A percentile compares a stretch with the other conserved stretches of the same genome.
Evolutionary conservation across 352 stramenopile species (phyloP).

Genomic region (Pilasporangium apinafurcum): DNA sequence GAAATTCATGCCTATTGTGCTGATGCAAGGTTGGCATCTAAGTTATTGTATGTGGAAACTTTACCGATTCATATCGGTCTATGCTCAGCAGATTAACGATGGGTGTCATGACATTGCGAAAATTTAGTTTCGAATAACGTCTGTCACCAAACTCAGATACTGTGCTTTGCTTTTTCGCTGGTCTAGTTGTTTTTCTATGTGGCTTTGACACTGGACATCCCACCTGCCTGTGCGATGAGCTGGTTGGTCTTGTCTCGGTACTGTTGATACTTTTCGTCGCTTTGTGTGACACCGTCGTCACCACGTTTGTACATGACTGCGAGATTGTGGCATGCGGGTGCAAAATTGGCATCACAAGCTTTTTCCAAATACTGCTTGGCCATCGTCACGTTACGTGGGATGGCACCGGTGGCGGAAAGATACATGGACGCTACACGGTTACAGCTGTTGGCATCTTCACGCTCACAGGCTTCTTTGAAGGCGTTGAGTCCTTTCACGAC

Average conservation of each 20-base stretch:
- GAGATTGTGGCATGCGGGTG: conserved; percentile 83
- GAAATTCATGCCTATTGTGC: too few relatives aligned
- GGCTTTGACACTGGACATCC: conserved; percentile 34
- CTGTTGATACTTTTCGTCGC: conserved; percentile 60
- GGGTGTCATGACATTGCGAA: too few relatives aligned
- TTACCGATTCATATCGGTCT: too few relatives aligned
- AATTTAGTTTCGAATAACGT: too few relatives aligned
- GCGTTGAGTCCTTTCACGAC: conserved; percentile 48
- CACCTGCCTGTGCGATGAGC: conserved; percentile 72
- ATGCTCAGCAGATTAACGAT: too few relatives aligned
- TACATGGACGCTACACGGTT: conserved; percentile 79
- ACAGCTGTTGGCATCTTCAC: conserved; percentile 75
- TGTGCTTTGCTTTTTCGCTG: not conserved
- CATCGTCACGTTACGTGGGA: conserved; percentile 39
- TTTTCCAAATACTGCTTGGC: conserved; percentile 68
- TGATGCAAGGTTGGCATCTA: too few relatives aligned
- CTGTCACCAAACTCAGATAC: too few relatives aligned
- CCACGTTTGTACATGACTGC: conserved; percentile 88
- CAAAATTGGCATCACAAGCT: conserved; percentile 81
- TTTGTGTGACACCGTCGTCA: conserved; percentile 58
- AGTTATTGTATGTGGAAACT: too few relatives aligned
- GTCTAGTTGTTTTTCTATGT: conserved; percentile 13
- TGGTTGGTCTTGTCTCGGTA: conserved; percentile 71
- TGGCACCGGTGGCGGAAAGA: conserved; percentile 22
- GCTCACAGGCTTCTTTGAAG: conserved; percentile 72